Evolutionary conservation across 75 land plant genomes (phyloP), one percentile per base, ranked within the genome.

Genomic region (Pinus tabuliformis): DNA sequence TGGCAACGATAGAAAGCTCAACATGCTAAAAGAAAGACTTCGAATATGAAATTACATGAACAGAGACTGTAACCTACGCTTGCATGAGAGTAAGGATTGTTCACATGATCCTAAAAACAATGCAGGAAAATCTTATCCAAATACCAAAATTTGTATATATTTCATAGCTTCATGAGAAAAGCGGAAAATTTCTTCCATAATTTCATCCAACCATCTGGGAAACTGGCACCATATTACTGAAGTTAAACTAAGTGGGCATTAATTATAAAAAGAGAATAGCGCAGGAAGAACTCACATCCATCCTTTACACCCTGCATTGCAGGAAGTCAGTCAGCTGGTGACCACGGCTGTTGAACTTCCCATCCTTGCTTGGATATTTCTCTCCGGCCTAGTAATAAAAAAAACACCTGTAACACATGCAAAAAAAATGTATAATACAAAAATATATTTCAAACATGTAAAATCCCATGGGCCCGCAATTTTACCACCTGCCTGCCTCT

Each of bases 261-360:
- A 33, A 64, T 64, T 64, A 64, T 64, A 37, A 30, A 18, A 26
- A 64, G 20, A 68, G 71, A 68, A 37, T 36, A 42, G 20, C 24
- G 71, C 24, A 68, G 33, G 42, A 24, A 42, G 20, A 42, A 68
- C 71, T 68, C 71, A 68, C 71, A 45, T 72, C 58, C 74, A 72
- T 72, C 22, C 20, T 72, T 72, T 54, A 56, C 74, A 72, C 74
- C 58, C 74, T 17, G 74, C 74, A 72, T 59, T 59, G 62, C 21
- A 59, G 62, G 62, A 59, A 59, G 62, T 59, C 62, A 59, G 21
- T 59, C n/a, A 59, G 62, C 62, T 14, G n/a, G 62, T 7, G 52
- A 45, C 52, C 52, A 45, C 26, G 26, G 0, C 26, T 26, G 0
- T 26, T 26, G 26, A 26, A 26, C 26, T 26, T 26, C 26, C 26